Conservation (phyloP, 148 eudicot genomes). For the Cornus suecica region DNA sequence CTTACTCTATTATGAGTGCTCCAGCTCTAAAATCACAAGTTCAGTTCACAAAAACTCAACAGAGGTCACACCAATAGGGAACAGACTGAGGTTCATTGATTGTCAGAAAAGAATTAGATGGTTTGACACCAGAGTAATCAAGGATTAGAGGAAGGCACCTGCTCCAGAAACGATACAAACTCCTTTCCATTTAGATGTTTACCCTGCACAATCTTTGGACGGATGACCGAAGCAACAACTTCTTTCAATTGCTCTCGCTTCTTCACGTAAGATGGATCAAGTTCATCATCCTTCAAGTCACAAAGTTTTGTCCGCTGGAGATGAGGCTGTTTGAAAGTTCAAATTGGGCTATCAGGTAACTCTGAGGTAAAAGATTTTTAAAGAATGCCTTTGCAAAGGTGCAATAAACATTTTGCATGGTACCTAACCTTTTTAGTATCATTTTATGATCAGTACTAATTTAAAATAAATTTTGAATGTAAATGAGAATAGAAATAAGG, state of each 20-base stretch:
- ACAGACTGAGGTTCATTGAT: conserved; percentile 2
- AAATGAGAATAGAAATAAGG: background rate
- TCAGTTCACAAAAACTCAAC: background rate
- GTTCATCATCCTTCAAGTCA: conserved; percentile 88
- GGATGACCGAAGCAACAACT: conserved; percentile 61
- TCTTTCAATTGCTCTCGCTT: conserved; percentile 80
- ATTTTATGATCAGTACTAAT: background rate
- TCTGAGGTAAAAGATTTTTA: background rate
- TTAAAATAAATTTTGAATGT: background rate
- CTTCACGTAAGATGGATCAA: conserved; percentile 69
- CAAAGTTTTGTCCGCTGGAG: conserved; percentile 93
- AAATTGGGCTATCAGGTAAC: conserved; percentile 12
- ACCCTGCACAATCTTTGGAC: conserved; percentile 94
- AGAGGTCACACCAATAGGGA: conserved; percentile 1
- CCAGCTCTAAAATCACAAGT: background rate
- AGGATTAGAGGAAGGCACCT: conserved; percentile 45
- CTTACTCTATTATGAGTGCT: background rate
- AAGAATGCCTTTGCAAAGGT: background rate
- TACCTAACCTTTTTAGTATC: background rate
- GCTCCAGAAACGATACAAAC: conserved; percentile 83
- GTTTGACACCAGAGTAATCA: background rate
- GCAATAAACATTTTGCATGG: background rate
- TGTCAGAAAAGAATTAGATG: background rate
- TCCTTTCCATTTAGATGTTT: conserved; percentile 83
- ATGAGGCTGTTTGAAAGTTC: conserved; percentile 73